Evolutionary conservation across 495 filamentous ascomycete genomes (phyloP).

Genomic region (Penicillium argentinense): DNA sequence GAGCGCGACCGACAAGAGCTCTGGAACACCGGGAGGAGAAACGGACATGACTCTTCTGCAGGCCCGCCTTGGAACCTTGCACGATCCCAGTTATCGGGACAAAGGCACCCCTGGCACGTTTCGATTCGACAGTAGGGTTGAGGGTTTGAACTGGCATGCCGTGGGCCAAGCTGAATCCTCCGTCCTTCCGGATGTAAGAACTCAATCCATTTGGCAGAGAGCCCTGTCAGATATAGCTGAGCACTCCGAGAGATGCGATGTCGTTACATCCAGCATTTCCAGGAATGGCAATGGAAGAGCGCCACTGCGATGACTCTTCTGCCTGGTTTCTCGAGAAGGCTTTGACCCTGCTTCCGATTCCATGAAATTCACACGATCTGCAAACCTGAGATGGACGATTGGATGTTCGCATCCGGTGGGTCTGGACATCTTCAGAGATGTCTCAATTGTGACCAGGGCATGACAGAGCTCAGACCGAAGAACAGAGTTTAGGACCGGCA

Average conservation of each 20-base stretch:
- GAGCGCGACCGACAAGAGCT: conserved; percentile 5
- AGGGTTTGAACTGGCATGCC: neutral
- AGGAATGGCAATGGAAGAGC: conserved; percentile 6
- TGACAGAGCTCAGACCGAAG: neutral
- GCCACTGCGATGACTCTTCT: conserved; percentile 4
- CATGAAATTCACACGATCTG: neutral
- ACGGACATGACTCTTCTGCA: conserved; percentile 4
- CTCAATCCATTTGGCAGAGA: conserved; percentile 16
- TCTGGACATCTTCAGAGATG: neutral
- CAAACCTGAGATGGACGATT: too few species aligned
- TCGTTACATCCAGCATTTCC: conserved; percentile 5
- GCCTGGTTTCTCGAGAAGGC: too few species aligned
- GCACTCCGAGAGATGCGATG: neutral
- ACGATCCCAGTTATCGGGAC: neutral
- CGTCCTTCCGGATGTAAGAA: conserved; percentile 15
- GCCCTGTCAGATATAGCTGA: too few species aligned
- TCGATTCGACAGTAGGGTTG: too few species aligned
- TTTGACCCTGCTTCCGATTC: too few species aligned
- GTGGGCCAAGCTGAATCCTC: conserved; percentile 1
- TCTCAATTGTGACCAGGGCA: neutral
- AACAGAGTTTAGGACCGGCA: conserved; percentile 2
- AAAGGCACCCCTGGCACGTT: neutral
- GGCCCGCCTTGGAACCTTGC: neutral
- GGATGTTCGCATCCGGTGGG: neutral
- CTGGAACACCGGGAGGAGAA: neutral